phyloP scores from a whole-genome alignment of 2,329 filamentous ascomycete species.

The Epichloe uncinata region DNA sequence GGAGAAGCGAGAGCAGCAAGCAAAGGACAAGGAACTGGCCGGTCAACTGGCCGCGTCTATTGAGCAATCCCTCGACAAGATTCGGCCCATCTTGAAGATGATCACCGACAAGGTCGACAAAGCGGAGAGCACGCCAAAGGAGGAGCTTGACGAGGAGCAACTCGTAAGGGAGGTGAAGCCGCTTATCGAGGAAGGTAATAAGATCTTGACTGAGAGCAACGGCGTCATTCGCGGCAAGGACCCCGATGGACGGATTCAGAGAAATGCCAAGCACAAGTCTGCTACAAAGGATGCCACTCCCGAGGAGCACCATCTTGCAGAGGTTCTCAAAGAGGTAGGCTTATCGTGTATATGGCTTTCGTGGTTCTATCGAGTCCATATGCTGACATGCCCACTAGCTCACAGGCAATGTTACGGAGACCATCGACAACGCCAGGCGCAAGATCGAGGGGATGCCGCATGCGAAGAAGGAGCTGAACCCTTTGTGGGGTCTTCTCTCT shows the following conservation, averaged over 20 bases:
- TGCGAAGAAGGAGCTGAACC: slow-evolving; percentile 89
- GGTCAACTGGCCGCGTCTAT: slow-evolving; percentile 61
- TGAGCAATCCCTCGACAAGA: slow-evolving; percentile 66
- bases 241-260: slow-evolving; percentile 73
- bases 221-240: slow-evolving; percentile 78
- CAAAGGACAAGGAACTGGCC: slow-evolving; percentile 63
- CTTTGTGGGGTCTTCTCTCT: slow-evolving; percentile 68
- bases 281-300: slow-evolving; percentile 51
- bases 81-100: slow-evolving; percentile 74
- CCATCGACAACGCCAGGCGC: slow-evolving; percentile 78
- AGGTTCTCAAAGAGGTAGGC: slow-evolving; percentile 61
- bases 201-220: slow-evolving; percentile 75
- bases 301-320: slow-evolving; percentile 75
- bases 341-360: no score
- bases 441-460: slow-evolving; percentile 85
- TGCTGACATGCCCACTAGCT: slow-evolving; percentile 29
- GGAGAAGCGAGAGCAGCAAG: slow-evolving; percentile 40
- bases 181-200: slow-evolving; percentile 72
- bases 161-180: slow-evolving; percentile 79
- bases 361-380: no score
- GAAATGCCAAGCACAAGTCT: slow-evolving; percentile 71
- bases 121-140: slow-evolving; percentile 67
- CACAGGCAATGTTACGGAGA: slow-evolving; percentile 65
- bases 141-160: slow-evolving; percentile 81
- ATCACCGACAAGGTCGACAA: slow-evolving; percentile 75